phyloP scores from a whole-genome alignment of 768 basidiomycete genomes.

The Boletus eberwhitei region DNA sequence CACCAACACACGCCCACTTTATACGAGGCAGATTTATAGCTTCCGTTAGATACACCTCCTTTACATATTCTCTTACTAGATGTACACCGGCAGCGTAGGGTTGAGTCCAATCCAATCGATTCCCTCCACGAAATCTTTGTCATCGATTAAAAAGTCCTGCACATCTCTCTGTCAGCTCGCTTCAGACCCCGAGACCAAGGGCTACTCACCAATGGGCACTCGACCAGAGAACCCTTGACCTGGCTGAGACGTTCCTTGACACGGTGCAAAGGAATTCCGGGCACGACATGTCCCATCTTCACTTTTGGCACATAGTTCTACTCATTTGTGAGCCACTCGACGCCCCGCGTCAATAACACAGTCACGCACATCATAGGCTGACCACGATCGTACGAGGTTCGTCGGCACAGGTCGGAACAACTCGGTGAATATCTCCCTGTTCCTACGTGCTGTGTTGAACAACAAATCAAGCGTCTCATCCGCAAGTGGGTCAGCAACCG shows the following conservation, averaged over 20 bases:
- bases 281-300: slow-evolving; percentile 78
- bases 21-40: neutral
- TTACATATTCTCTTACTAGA: slow-evolving; percentile 36
- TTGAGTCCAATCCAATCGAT: slow-evolving; percentile 72
- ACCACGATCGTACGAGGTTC: slow-evolving; percentile 77
- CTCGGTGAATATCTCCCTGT: slow-evolving; percentile 83
- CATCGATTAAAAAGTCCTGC: slow-evolving; percentile 83
- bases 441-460: slow-evolving; percentile 69
- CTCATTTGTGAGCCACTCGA: slow-evolving; percentile 6
- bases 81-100: slow-evolving; percentile 77
- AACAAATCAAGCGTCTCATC: slow-evolving; percentile 58
- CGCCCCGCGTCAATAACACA: slow-evolving; percentile 4
- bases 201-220: slow-evolving; percentile 62
- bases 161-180: slow-evolving; percentile 6
- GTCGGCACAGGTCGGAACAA: slow-evolving; percentile 84
- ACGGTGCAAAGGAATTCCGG: slow-evolving; percentile 59
- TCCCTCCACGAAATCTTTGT: slow-evolving; percentile 66
- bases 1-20: neutral
- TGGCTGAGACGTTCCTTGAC: slow-evolving; percentile 73
- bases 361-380: slow-evolving; percentile 64
- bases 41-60: slow-evolving; percentile 1
- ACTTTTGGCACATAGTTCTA: slow-evolving; percentile 74
- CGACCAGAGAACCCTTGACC: slow-evolving; percentile 71
- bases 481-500: slow-evolving; percentile 77
- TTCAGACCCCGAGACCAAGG: neutral